A percentile compares a stretch with the other conserved stretches of the same genome.
Evolutionary conservation across 1,284 basidiomycete genomes (phyloP).

Genomic region (Lentinula novae-zelandiae): DNA sequence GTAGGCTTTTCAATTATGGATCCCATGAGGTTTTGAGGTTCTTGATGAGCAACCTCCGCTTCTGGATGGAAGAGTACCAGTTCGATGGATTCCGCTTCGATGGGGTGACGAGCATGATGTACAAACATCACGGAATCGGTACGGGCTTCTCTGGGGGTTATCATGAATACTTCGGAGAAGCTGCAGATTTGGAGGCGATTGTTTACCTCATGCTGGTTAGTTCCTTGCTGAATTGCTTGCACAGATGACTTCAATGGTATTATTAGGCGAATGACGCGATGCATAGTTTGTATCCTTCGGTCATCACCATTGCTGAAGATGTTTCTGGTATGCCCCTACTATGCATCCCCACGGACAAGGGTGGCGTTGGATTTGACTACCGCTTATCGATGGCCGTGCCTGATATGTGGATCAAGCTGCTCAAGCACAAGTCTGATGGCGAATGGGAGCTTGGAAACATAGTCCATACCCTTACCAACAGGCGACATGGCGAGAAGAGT

Average conservation of each 20-base stretch:
- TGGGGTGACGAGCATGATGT: conserved; percentile 99
- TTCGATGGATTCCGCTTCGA: conserved; percentile 99
- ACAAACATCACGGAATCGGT: conserved; percentile 95
- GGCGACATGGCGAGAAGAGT: conserved; percentile 86
- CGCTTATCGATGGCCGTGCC: conserved; percentile 97
- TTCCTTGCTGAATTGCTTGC: conserved; percentile 13
- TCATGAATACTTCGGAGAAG: conserved; percentile 93
- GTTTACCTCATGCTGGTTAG: conserved; percentile 95
- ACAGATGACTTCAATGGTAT: background rate
- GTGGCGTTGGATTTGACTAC: conserved; percentile 97
- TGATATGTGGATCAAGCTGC: conserved; percentile 99
- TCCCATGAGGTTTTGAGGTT: conserved; percentile 93
- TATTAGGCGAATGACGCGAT: conserved; percentile 87
- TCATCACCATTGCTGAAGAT: conserved; percentile 95
- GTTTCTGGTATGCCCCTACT: conserved; percentile 98
- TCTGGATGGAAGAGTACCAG: conserved; percentile 92
- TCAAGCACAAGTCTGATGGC: conserved; percentile 89
- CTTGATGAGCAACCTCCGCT: conserved; percentile 91
- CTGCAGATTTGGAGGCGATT: conserved; percentile 85
- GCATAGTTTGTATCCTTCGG: conserved; percentile 75
- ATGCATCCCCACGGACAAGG: conserved; percentile 74
- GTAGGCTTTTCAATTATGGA: conserved; percentile 95
- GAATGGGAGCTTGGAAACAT: conserved; percentile 90
- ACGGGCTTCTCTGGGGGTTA: conserved; percentile 97
- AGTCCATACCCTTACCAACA: conserved; percentile 86